Evolutionary conservation across 352 stramenopile species (phyloP), one percentile per base, ranked within the genome.

Genomic region (Phytophthora nicotianae): DNA sequence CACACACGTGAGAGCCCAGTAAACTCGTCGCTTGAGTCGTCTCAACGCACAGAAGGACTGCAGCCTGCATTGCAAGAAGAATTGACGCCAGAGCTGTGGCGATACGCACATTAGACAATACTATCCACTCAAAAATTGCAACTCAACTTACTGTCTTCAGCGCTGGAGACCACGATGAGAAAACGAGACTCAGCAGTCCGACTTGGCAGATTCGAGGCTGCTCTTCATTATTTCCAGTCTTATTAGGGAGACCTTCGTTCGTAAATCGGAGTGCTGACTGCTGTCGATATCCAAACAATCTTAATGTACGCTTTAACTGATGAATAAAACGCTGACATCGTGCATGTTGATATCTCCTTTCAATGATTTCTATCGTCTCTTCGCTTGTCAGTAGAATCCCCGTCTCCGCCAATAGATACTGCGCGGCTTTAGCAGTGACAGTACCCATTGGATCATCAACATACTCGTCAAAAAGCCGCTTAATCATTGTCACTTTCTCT

Each of bases 261-360:
- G 55, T 73, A 65, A 81, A 70, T 21, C 68, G 52, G 3, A 88
- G 17, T 4, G 54, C 45, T 4, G 79, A 83, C 37, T 77, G 74
- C 38, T 92, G 83, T 33, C 64, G 69, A 52, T 90, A 90, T 16
- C 83, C 83, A 69, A 92, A 92, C 27, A 90, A 42, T 11, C 77
- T 61, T 21, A 90, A 56, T 3, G 79, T 72, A n/a, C 73, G 70
- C 42, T 90, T 92, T 4, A 72, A 45, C 6, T 70, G 66, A 0
- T 70, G 68, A 27, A 90, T 63, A 13, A 54, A 72, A 5, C 70
- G 68, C 35, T 87, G 61, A 41, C 81, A 90, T 16, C 63, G 68
- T 35, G 70, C 64, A 19, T 82, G 58, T 3, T 75, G 52, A 0
- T 77, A 72, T 41, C 84, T 70, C 0, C 50, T 71, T 24, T 74